Evolutionary conservation across 1,284 basidiomycete species (phyloP).

Genomic region (Cutaneotrichosporon mucoides): DNA sequence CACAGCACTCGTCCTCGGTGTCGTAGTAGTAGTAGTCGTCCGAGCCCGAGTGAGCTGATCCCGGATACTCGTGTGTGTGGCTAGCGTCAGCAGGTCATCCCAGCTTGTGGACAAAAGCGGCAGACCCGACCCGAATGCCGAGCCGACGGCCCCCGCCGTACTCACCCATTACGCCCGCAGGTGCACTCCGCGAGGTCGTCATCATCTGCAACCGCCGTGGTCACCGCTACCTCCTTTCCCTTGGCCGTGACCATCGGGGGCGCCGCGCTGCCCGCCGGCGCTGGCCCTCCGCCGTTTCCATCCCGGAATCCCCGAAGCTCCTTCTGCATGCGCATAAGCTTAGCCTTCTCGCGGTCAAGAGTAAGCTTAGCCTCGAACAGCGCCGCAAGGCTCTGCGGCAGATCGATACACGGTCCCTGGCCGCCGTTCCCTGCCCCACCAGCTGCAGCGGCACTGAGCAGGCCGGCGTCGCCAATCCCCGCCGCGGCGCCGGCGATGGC

Average conservation of each 20-base stretch:
- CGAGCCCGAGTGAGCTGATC: slow-evolving; percentile 25
- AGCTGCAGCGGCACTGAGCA: slow-evolving; percentile 9
- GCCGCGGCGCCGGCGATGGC: slow-evolving; percentile 43
- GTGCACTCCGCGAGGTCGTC: slow-evolving; percentile 38
- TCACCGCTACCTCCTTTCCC: slow-evolving; percentile 26
- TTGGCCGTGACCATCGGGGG: slow-evolving; percentile 9
- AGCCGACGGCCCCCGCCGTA: neutral
- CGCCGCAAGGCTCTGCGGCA: slow-evolving; percentile 43
- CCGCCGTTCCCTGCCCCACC: slow-evolving; percentile 11
- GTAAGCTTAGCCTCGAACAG: slow-evolving; percentile 48
- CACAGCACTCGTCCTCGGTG: slow-evolving; percentile 29
- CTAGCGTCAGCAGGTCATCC: neutral
- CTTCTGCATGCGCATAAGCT: slow-evolving; percentile 46
- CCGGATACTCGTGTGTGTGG: slow-evolving; percentile 24
- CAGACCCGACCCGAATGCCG: too few species aligned
- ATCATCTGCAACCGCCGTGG: neutral
- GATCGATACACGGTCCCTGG: slow-evolving; percentile 34
- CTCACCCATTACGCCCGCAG: slow-evolving; percentile 35
- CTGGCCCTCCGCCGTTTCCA: slow-evolving; percentile 11
- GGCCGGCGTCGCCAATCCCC: slow-evolving; percentile 32
- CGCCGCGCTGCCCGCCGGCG: neutral
- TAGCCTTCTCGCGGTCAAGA: slow-evolving; percentile 47
- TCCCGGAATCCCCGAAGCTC: slow-evolving; percentile 44
- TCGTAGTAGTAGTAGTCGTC: slow-evolving; percentile 36
- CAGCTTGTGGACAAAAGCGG: too few species aligned